A percentile compares a stretch with the other conserved stretches of the same genome.
phyloP scores from a whole-genome alignment of 441 rosid genomes.

The Croton laevigatus region DNA sequence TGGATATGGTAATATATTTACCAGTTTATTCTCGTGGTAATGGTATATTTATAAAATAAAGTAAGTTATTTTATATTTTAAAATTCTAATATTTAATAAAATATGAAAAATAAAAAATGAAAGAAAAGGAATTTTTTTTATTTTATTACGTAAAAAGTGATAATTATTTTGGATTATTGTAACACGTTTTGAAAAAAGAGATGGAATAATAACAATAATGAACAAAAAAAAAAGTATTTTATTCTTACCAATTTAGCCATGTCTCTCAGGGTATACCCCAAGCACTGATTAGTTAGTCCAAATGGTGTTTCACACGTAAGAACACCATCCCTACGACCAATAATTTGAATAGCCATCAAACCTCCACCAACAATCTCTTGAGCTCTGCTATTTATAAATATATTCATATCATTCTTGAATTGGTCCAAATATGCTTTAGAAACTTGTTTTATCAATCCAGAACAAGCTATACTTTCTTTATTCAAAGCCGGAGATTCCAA shows the following conservation, averaged over 20 bases:
- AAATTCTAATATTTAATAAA: no score
- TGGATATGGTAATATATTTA: no score
- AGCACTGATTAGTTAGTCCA: neutral
- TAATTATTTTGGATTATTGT: no score
- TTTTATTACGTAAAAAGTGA: no score
- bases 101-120: no score
- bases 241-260: slow-evolving; percentile 26
- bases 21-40: no score
- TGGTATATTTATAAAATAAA: no score
- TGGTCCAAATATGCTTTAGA: neutral
- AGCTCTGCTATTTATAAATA: slow-evolving; percentile 30
- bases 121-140: no score
- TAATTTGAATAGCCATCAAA: slow-evolving; percentile 20
- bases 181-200: no score
- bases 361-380: slow-evolving; percentile 28
- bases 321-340: slow-evolving; percentile 25
- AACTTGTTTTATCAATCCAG: neutral
- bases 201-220: no score
- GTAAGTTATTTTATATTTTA: no score
- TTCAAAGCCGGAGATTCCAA: slow-evolving; percentile 31
- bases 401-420: slow-evolving; percentile 1
- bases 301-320: neutral
- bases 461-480: slow-evolving; percentile 26
- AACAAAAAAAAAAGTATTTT: neutral
- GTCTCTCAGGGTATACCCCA: slow-evolving; percentile 13